phyloP scores from a whole-genome alignment of 352 stramenopile species.

The Phytopythium montanum region DNA sequence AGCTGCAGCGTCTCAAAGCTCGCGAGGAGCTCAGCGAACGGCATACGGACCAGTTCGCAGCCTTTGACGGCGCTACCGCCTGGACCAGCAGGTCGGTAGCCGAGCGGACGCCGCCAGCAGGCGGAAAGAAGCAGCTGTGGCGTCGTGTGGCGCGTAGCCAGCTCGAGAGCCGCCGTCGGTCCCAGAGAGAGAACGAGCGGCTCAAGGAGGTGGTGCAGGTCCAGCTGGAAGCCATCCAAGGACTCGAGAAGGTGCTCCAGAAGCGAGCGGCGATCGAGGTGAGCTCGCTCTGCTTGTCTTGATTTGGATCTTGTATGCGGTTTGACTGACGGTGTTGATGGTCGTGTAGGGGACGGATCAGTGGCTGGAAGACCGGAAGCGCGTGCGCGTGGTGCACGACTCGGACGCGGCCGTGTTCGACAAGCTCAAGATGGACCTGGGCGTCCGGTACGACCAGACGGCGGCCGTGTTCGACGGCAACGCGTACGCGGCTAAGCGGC shows the following conservation, averaged over 20 bases:
- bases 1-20: constrained; percentile 22
- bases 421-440: constrained; percentile 16
- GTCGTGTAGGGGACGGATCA: constrained; percentile 9
- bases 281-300: background rate
- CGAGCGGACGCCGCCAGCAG: background rate
- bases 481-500: constrained; percentile 4
- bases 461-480: constrained; percentile 16
- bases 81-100: background rate
- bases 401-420: constrained; percentile 17
- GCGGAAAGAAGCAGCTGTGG: constrained; percentile 18
- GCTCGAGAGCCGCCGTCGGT: constrained; percentile 23
- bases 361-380: constrained; percentile 17
- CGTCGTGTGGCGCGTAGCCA: constrained; percentile 24
- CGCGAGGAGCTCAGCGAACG: constrained; percentile 1
- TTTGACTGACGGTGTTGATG: background rate
- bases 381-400: constrained; percentile 16
- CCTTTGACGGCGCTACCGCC: background rate
- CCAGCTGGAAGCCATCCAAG: constrained; percentile 22
- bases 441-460: constrained; percentile 15
- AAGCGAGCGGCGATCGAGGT: constrained; percentile 21
- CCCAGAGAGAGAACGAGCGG: constrained; percentile 31
- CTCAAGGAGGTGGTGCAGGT: constrained; percentile 28
- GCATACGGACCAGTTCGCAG: background rate
- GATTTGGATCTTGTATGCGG: background rate
- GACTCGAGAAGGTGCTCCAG: constrained; percentile 24